A percentile compares a stretch with the other conserved stretches of the same genome.
Evolutionary conservation across 2,329 filamentous ascomycete genomes (phyloP).

Genomic region (Rosellinia necatrix): DNA sequence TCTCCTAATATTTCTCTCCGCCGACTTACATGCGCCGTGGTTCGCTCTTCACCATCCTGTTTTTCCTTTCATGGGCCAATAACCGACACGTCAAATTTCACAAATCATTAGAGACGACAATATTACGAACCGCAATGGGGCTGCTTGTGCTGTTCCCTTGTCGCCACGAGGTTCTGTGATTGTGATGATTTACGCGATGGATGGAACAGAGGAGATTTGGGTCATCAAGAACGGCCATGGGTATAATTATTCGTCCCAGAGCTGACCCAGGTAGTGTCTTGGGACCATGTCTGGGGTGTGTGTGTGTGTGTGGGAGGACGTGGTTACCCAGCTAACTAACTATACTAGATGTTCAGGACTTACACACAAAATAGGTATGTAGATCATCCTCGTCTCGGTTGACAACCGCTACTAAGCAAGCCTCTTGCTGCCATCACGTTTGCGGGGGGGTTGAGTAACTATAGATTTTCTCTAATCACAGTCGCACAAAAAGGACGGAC

Average conservation of each 20-base stretch:
- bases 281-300: no score
- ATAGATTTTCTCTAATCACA: not conserved
- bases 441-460: no score
- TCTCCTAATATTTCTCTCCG: conserved; percentile 13
- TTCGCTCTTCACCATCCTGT: conserved; percentile 1
- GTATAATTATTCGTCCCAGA: not conserved
- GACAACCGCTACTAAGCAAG: no score
- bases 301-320: no score
- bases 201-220: conserved; percentile 1
- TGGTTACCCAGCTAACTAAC: no score
- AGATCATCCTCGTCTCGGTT: no score
- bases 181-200: not conserved
- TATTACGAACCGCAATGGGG: conserved; percentile 11
- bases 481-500: not conserved
- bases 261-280: not conserved
- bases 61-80: conserved; percentile 9
- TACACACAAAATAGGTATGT: no score
- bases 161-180: not conserved
- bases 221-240: not conserved
- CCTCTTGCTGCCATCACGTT: no score
- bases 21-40: conserved; percentile 1
- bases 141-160: not conserved
- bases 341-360: not conserved
- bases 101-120: conserved; percentile 12
- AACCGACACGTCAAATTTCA: conserved; percentile 21